These are phyloP conservation scores for Aspergillus avenaceus DNA, from an alignment of 495 filamentous ascomycete species.

Conservation along the genomic window DNA sequence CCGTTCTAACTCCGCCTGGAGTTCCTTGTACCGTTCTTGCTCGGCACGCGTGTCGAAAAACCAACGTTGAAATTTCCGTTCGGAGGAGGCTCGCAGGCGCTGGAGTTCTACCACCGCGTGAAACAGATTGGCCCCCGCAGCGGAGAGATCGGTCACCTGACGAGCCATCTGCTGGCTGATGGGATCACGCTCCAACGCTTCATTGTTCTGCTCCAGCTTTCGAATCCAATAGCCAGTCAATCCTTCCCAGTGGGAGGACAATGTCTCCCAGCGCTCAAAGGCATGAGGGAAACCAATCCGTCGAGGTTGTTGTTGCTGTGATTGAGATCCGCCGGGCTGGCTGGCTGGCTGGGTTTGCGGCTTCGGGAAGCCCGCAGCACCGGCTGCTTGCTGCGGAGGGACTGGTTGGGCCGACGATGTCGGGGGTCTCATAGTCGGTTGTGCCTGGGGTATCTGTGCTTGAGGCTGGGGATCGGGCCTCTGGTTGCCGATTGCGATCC, in stretches of 20 bases:
- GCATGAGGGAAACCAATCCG: conserved; percentile 80
- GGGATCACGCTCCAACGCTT: conserved; percentile 76
- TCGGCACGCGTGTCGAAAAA: conserved; percentile 92
- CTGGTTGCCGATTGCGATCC: conserved; percentile 3
- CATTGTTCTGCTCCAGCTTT: conserved; percentile 80
- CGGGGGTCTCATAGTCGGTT: conserved; percentile 9
- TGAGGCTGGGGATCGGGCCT: conserved; percentile 12
- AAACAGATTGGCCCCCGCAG: conserved; percentile 94
- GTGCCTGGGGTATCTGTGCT: conserved; percentile 9
- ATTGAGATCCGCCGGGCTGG: conserved; percentile 7
- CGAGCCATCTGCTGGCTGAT: conserved; percentile 83
- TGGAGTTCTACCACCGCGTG: conserved; percentile 97
- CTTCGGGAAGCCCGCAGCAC: conserved; percentile 7
- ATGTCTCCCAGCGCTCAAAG: conserved; percentile 93
- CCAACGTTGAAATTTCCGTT: conserved; percentile 98
- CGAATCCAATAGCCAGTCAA: conserved; percentile 97
- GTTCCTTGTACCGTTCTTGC: conserved; percentile 78
- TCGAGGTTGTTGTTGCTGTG: conserved; percentile 26
- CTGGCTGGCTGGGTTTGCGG: conserved; percentile 23
- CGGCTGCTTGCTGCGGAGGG: conserved; percentile 5
- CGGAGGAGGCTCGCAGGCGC: conserved; percentile 89
- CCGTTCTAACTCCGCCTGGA: conserved; percentile 74
- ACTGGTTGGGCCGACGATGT: conserved; percentile 5
- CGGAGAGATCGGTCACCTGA: conserved; percentile 92
- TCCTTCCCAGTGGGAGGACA: conserved; percentile 98